A percentile compares a stretch with the other conserved stretches of the same genome.
Conservation (phyloP, 2,329 filamentous ascomycete species). For the Akanthomyces uredinophilus region DNA sequence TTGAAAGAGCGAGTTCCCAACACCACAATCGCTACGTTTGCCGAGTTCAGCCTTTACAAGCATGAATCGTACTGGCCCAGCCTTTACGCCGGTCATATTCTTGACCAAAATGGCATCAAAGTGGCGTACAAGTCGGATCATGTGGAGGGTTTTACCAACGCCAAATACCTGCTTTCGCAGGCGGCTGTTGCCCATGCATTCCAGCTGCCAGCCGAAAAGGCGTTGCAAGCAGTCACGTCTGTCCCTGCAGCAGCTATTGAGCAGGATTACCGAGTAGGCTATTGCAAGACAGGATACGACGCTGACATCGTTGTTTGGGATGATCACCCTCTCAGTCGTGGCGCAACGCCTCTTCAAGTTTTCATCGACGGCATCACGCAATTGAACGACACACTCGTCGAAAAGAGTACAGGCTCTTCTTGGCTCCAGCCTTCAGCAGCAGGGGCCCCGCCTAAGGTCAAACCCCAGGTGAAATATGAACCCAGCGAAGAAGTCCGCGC, state of each 20-base stretch:
- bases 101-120: slow-evolving; percentile 34
- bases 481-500: slow-evolving; percentile 17
- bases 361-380: slow-evolving; percentile 40
- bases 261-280: slow-evolving; percentile 40
- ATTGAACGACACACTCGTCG: slow-evolving; percentile 28
- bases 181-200: slow-evolving; percentile 38
- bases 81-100: slow-evolving; percentile 34
- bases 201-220: slow-evolving; percentile 34
- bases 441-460: neutral
- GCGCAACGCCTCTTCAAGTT: slow-evolving; percentile 42
- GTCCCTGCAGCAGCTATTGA: slow-evolving; percentile 40
- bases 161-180: slow-evolving; percentile 39
- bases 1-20: slow-evolving; percentile 35
- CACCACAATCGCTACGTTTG: slow-evolving; percentile 39
- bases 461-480: slow-evolving; percentile 22
- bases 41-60: slow-evolving; percentile 38
- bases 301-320: slow-evolving; percentile 48
- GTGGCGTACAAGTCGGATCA: slow-evolving; percentile 42
- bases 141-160: slow-evolving; percentile 27
- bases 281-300: slow-evolving; percentile 40
- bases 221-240: slow-evolving; percentile 40
- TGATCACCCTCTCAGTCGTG: slow-evolving; percentile 39
- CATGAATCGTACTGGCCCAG: slow-evolving; percentile 37
- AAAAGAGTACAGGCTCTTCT: slow-evolving; percentile 21
- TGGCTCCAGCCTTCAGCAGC: slow-evolving; percentile 12